Evolutionary conservation across 805 yeast species (phyloP).

Genomic region (Zygoascus flipseniorum): DNA sequence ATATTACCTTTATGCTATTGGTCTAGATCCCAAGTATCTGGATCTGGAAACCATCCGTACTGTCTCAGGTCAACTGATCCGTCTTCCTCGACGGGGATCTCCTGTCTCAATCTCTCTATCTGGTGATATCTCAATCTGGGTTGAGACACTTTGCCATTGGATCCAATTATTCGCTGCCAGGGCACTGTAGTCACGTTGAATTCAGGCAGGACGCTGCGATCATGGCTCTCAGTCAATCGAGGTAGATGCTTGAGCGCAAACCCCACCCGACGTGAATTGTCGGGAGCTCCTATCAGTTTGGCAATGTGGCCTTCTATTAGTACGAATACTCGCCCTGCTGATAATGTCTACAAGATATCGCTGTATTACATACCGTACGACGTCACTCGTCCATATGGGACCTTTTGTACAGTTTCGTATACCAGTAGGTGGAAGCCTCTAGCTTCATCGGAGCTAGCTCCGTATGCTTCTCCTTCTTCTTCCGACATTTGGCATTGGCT

Average conservation of each 20-base stretch:
- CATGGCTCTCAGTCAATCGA: conserved; percentile 13
- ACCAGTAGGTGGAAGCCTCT: conserved; percentile 54
- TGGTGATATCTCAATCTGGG: conserved; percentile 37
- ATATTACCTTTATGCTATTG: background rate
- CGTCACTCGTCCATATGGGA: conserved; percentile 59
- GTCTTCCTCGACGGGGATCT: conserved; percentile 29
- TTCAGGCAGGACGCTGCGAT: conserved; percentile 10
- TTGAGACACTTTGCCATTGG: conserved; percentile 56
- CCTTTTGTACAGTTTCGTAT: conserved; percentile 40
- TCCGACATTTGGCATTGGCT: background rate
- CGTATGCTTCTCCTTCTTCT: conserved; percentile 3
- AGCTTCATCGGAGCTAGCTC: conserved; percentile 35
- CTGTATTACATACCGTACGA: conserved; percentile 44
- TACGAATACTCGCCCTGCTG: background rate
- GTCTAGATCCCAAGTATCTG: conserved; percentile 3
- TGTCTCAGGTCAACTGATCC: conserved; percentile 35
- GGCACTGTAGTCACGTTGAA: conserved; percentile 41
- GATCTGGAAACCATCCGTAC: conserved; percentile 64
- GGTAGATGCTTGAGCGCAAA: conserved; percentile 52
- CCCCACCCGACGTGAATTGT: conserved; percentile 69
- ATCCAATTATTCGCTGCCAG: conserved; percentile 73
- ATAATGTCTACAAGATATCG: background rate
- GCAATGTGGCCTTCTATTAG: conserved; percentile 55
- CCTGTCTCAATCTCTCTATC: conserved; percentile 36
- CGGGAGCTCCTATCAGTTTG: conserved; percentile 49